Base-by-base conservation (phyloP, 768 basidiomycete species). In the Boletus patriciae region DNA sequence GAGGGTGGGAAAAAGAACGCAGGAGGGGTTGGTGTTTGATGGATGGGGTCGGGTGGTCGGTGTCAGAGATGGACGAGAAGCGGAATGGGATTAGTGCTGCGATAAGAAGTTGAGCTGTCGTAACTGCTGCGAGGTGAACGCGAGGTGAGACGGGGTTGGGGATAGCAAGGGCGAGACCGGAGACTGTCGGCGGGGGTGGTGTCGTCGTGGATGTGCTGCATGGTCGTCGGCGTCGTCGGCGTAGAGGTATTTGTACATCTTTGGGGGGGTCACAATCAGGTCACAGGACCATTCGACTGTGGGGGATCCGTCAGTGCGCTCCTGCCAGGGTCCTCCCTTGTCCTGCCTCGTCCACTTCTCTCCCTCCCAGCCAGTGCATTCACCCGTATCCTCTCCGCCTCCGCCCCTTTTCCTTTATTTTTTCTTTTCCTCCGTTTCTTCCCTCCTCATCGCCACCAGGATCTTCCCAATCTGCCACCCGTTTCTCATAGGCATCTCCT, bases 181-280 rank as follows among this genome's bases (percentile, higher is more conserved):
- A 15, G 31, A 25, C 31, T n/a, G 15, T 9, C 25, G 4, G 18
- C n/a, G 19, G 19, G 8, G 19, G 2, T 6, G 6, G 3, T 10
- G 29, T 23, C 1, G 34, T 37, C 23, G 54, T 15, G n/a, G 38
- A n/a, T 11, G 31, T 31, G 31, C 10, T 31, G 31, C 2, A 31
- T 11, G 31, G 31, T 11, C 31, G 50, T 46, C 57, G 48, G n/a
- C n/a, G 53, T 37, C 41, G 54, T 43, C 38, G 33, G 58, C 42
- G 58, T 36, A 27, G 25, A 42, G 38, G 54, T 62, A 61, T 69
- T 62, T 66, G 67, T 69, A 69, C 64, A 62, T 73, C 66, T 73
- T 73, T 72, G 70, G 57, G 57, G 36, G 34, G 34, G 67, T 64
- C 65, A 69, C 65, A 55, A 52, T 36, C 53, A 49, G 53, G 71